Evolutionary conservation across 2,329 filamentous ascomycete genomes (phyloP), one percentile per base, ranked within the genome.

Genomic region (Penicillium sp.): DNA sequence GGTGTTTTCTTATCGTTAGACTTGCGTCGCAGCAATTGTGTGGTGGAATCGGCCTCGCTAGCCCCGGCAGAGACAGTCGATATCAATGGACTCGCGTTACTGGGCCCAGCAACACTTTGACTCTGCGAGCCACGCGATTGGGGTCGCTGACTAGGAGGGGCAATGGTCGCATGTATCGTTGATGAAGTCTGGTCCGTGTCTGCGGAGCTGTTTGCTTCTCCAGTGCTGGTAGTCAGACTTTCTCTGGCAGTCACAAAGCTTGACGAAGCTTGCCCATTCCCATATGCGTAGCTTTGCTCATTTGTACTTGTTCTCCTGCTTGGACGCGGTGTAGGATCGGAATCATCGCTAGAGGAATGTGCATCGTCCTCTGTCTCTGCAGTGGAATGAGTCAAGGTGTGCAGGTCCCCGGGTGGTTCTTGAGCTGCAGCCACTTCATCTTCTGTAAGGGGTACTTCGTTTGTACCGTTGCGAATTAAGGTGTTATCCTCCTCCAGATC

Each of bases 191-290:
- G 27, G 4, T 35, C 48, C 7, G 45, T 47, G 4, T 50, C 39
- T 27, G 44, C 30, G n/a, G 42, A 39, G 29, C 48, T 55, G 7
- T 45, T 22, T 3, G 30, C 32, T 2, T 44, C 38, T 9, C 18
- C 18, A 22, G 18, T 22, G 18, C 18, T 9, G 18, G 37, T 31
- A 26, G 37, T 22, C 31, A 34, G 10, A 34, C 32, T 57, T 40
- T 61, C 59, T 32, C 55, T 50, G 10, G 60, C 60, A 9, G 60
- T 62, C 29, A 60, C 57, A 35, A 56, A 63, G 3, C 57, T 55
- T 15, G 56, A 55, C 2, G 48, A 50, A 13, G 42, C 50, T 25
- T 52, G 15, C 9, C 50, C 35, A 32, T 42, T 41, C 30, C 48
- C 30, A 38, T 45, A 42, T 20, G 46, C 22, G 30, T 37, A 11